Conservation (phyloP, 208 protist species). For the Leishmania arabica region DNA sequence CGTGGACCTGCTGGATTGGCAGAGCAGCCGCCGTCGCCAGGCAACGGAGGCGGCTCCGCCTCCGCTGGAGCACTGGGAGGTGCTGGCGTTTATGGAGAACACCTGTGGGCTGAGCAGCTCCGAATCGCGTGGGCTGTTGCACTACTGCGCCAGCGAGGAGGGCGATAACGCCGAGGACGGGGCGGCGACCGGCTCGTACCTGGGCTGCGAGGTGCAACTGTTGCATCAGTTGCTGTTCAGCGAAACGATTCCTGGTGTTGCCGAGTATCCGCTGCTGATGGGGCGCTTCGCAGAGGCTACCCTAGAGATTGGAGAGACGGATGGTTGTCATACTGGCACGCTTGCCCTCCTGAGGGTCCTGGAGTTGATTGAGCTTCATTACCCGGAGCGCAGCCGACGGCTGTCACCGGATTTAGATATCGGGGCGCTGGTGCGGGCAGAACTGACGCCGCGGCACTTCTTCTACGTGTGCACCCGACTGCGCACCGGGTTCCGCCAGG, state of each 20-base stretch:
- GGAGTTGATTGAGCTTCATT: slow-evolving; percentile 18
- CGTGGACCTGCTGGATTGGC: slow-evolving; percentile 29
- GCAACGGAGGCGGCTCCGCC: slow-evolving; percentile 21
- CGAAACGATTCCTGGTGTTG: slow-evolving; percentile 43
- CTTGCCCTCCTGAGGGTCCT: slow-evolving; percentile 38
- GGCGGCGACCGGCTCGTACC: not conserved
- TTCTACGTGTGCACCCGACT: slow-evolving; percentile 51
- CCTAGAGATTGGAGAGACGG: slow-evolving; percentile 30
- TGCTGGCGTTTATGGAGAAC: slow-evolving; percentile 30
- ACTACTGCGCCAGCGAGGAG: slow-evolving; percentile 27
- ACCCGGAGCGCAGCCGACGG: slow-evolving; percentile 9
- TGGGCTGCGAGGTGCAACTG: slow-evolving; percentile 37
- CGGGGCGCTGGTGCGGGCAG: slow-evolving; percentile 14
- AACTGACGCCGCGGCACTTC: slow-evolving; percentile 50
- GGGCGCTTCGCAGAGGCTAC: slow-evolving; percentile 64
- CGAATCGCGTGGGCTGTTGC: slow-evolving; percentile 47
- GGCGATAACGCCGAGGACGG: not conserved
- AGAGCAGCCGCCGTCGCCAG: slow-evolving; percentile 17
- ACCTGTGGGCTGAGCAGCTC: slow-evolving; percentile 46
- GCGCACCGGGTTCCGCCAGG: slow-evolving; percentile 37
- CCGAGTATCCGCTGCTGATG: slow-evolving; percentile 71
- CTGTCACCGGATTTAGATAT: slow-evolving; percentile 33
- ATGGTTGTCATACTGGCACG: slow-evolving; percentile 39
- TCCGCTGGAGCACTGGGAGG: slow-evolving; percentile 30
- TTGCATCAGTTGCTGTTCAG: slow-evolving; percentile 61